Base-by-base conservation (phyloP, 352 stramenopile genomes). In the Pythium myriotylum region DNA sequence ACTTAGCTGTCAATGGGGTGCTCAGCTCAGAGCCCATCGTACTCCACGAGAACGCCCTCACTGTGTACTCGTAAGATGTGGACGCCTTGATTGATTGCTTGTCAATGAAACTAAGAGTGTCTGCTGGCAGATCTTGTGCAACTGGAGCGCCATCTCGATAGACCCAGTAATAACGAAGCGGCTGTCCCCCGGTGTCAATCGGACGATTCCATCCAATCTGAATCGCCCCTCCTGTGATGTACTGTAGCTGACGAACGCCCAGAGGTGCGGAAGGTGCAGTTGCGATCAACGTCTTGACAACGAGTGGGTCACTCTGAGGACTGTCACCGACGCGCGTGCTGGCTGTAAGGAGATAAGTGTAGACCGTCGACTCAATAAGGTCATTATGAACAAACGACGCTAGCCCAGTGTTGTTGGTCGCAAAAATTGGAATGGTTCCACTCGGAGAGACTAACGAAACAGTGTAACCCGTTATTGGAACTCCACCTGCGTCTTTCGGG, bases 161-260 rank as follows among this genome's bases (percentile, higher is more conserved):
- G 0, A 91, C 48, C 59, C 64, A 76, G 39, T 86, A 91, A 2
- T 61, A 60, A 13, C 27, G 56, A 4, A 91, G 68, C 0, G 74
- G 65, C 17, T 83, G 70, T 0, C 82, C 82, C 6, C 82, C 82
- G 2, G 72, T 72, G 32, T 91, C 82, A n/a, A 84, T 32, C 0
- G 79, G 76, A 2, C 62, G 70, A 29, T 79, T 65, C 82, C 82
- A 91, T 6, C 67, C 75, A 24, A 89, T 77, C 35, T 75, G 51
- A n/a, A 91, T 73, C 1, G 78, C 64, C 3, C 82, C 82, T 23
- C 82, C 82, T 24, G 78, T 86, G 4, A 66, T 67, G 24, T 79
- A 84, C 0, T 17, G 8, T 5, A 82, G 48, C 29, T 86, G 77
- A 0, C 35, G 60, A 17, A 89, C 49, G 49, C 84, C 78, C 27